phyloP scores from a whole-genome alignment of 257 asterid genomes.

The Penstemon barbatus region DNA sequence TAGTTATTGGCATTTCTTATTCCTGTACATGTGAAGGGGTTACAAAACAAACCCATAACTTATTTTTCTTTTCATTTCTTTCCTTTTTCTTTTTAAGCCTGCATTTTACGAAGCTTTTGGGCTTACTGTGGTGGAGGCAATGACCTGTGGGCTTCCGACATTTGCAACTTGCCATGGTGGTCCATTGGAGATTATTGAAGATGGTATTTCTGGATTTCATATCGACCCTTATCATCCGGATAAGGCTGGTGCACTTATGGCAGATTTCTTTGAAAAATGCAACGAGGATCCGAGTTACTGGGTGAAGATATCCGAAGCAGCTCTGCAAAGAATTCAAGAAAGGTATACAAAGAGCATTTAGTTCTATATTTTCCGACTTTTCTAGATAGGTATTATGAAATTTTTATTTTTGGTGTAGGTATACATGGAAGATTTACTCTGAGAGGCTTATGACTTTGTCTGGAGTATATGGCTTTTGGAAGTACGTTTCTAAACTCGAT shows the following conservation, averaged over 20 bases:
- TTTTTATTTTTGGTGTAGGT: slow-evolving; percentile 43
- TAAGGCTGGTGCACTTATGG: slow-evolving; percentile 60
- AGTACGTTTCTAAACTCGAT: slow-evolving; percentile 78
- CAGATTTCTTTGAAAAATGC: slow-evolving; percentile 70
- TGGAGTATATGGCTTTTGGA: slow-evolving; percentile 97
- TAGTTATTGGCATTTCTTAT: not conserved
- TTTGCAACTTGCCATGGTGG: slow-evolving; percentile 96
- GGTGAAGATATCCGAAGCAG: slow-evolving; percentile 60
- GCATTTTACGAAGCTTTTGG: slow-evolving; percentile 98
- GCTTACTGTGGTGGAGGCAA: slow-evolving; percentile 95
- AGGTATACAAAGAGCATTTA: slow-evolving; percentile 38
- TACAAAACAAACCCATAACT: not conserved
- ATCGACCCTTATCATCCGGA: slow-evolving; percentile 94
- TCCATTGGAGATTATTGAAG: slow-evolving; percentile 89
- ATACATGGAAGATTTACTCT: slow-evolving; percentile 89
- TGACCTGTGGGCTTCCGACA: slow-evolving; percentile 93
- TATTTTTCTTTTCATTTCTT: not conserved
- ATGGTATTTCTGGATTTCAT: slow-evolving; percentile 83
- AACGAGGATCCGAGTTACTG: slow-evolving; percentile 65
- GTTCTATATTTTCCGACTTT: too few relatives aligned
- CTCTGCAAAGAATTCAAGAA: slow-evolving; percentile 59
- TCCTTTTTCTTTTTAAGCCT: slow-evolving; percentile 49
- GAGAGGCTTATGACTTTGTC: slow-evolving; percentile 93
- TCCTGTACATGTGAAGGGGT: not conserved
- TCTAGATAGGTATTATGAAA: too few relatives aligned